Evolutionary conservation across 441 rosid genomes (phyloP).

Genomic region (Populus trichocarpa): DNA sequence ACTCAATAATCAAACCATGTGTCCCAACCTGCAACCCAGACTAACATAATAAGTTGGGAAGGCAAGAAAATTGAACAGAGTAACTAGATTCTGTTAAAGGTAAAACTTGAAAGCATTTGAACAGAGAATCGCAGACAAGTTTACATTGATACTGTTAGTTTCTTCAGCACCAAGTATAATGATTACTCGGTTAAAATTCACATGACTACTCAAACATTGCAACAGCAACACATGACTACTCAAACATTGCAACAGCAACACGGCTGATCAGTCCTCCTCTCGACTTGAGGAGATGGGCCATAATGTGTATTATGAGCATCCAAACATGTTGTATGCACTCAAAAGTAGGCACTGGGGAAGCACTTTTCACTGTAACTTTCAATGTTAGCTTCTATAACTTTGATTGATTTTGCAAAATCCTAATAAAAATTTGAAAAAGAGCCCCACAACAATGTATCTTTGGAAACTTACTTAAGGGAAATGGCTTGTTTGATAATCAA

Average conservation of each 20-base stretch:
- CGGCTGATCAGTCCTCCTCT: neutral
- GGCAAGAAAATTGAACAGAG: neutral
- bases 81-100: neutral
- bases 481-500: neutral
- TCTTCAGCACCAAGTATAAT: neutral
- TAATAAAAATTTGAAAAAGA: neutral
- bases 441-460: neutral
- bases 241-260: neutral
- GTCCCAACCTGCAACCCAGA: conserved; percentile 56
- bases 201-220: neutral
- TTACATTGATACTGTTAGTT: neutral
- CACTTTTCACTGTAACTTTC: neutral
- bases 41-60: conserved; percentile 9
- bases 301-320: neutral
- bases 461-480: neutral
- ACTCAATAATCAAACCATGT: conserved; percentile 94
- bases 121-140: neutral
- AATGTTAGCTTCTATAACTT: neutral
- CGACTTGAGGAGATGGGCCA: neutral
- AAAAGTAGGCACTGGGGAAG: neutral
- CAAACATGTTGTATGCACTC: neutral
- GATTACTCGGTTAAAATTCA: neutral
- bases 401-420: neutral
- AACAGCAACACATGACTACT: neutral
- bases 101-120: neutral